A percentile compares a stretch with the other conserved stretches of the same genome.
phyloP scores from a whole-genome alignment of 306 rosid genomes.

The Geum urbanum region DNA sequence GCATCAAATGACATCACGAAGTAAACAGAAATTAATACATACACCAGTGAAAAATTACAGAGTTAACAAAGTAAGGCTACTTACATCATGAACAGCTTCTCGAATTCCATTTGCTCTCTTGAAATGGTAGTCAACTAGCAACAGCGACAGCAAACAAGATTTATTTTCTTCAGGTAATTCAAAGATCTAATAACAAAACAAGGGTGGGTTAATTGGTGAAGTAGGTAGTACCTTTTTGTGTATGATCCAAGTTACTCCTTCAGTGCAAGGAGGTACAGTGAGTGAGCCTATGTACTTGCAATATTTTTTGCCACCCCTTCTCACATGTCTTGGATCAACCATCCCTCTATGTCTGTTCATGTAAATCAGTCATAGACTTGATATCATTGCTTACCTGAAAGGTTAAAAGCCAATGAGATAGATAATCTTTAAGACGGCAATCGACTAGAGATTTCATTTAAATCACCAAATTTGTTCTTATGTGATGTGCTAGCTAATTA shows the following conservation, averaged over 20 bases:
- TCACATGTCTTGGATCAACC: slow-evolving; percentile 24
- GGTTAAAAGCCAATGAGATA: background rate
- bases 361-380: slow-evolving; percentile 4
- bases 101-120: slow-evolving; percentile 27
- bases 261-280: slow-evolving; percentile 43
- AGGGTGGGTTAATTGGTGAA: background rate
- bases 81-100: slow-evolving; percentile 30
- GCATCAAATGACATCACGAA: background rate
- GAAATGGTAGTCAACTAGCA: slow-evolving; percentile 26
- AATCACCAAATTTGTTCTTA: background rate
- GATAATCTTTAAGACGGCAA: background rate
- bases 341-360: slow-evolving; percentile 14
- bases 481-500: background rate
- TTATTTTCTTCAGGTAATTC: background rate
- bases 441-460: background rate
- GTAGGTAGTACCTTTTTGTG: slow-evolving; percentile 21
- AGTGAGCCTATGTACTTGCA: slow-evolving; percentile 39
- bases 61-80: slow-evolving; percentile 1
- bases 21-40: background rate
- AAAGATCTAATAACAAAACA: background rate
- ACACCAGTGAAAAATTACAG: background rate
- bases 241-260: slow-evolving; percentile 43
- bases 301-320: background rate
- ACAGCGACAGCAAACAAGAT: background rate
- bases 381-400: slow-evolving; percentile 26